Conservation (phyloP, 768 basidiomycete genomes). For the Xerocomellus dryophilus region DNA sequence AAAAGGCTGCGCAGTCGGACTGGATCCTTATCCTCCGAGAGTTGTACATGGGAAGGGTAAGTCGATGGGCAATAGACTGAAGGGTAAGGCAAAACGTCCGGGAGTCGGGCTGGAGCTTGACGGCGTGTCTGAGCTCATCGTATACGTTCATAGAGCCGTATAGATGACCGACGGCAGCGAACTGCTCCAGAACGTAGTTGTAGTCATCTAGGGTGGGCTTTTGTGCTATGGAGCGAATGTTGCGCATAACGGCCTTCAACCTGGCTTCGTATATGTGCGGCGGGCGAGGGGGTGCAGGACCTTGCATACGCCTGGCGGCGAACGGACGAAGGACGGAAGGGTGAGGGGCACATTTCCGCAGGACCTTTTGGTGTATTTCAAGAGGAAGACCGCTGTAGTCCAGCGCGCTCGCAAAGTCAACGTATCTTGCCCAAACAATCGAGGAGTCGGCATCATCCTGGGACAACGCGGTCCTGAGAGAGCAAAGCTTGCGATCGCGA, state of each 20-base stretch:
- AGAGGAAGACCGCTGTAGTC: conserved; percentile 54
- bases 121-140: conserved; percentile 46
- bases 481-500: conserved; percentile 27
- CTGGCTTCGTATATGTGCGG: conserved; percentile 64
- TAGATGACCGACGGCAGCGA: conserved; percentile 72
- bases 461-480: conserved; percentile 31
- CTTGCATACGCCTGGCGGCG: conserved; percentile 41
- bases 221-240: conserved; percentile 54
- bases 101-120: conserved; percentile 45
- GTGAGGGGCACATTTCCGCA: conserved; percentile 61
- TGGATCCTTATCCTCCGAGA: conserved; percentile 35
- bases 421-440: conserved; percentile 65
- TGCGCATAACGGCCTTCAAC: conserved; percentile 63
- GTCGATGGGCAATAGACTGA: conserved; percentile 67
- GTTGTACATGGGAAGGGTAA: conserved; percentile 54
- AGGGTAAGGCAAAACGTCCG: conserved; percentile 62
- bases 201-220: conserved; percentile 60
- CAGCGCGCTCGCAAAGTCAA: conserved; percentile 48
- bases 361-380: conserved; percentile 64
- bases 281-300: conserved; percentile 33
- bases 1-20: conserved; percentile 44
- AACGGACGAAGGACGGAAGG: conserved; percentile 43
- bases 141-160: conserved; percentile 59
- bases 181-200: conserved; percentile 70
- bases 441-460: conserved; percentile 38